phyloP scores from a whole-genome alignment of 768 basidiomycete genomes.

The Neoboletus magnificus region DNA sequence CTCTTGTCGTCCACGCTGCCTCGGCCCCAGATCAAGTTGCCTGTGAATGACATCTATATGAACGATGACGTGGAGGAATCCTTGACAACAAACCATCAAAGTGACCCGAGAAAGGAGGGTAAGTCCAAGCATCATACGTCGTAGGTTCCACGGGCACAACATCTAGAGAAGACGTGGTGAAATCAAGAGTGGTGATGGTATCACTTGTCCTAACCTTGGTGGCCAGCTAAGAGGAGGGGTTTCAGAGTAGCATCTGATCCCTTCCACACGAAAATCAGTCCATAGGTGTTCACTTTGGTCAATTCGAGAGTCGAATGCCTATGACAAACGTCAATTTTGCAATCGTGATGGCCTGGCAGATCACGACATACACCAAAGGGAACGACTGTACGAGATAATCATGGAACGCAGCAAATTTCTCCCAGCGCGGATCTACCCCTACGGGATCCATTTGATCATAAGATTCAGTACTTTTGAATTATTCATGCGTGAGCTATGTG shows the following conservation, averaged over 20 bases:
- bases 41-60: constrained; percentile 11
- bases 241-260: constrained; percentile 48
- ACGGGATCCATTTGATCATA: constrained; percentile 48
- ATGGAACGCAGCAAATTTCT: constrained; percentile 51
- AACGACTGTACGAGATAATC: constrained; percentile 56
- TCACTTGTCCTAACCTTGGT: constrained; percentile 43
- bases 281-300: constrained; percentile 61
- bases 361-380: constrained; percentile 49
- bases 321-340: background rate
- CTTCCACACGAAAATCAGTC: constrained; percentile 56
- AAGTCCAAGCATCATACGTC: constrained; percentile 53
- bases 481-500: constrained; percentile 4
- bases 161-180: constrained; percentile 35
- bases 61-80: background rate
- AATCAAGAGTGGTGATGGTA: background rate
- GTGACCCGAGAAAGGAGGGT: constrained; percentile 62
- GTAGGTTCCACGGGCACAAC: constrained; percentile 64
- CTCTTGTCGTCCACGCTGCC: constrained; percentile 60
- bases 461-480: constrained; percentile 43
- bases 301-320: constrained; percentile 51
- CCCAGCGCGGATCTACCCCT: constrained; percentile 53
- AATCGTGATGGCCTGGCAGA: background rate
- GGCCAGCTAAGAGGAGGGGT: constrained; percentile 52
- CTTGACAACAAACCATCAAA: constrained; percentile 44
- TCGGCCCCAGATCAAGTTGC: constrained; percentile 46